phyloP scores from a whole-genome alignment of 768 basidiomycete species.

The Neoboletus subvelutipes region DNA sequence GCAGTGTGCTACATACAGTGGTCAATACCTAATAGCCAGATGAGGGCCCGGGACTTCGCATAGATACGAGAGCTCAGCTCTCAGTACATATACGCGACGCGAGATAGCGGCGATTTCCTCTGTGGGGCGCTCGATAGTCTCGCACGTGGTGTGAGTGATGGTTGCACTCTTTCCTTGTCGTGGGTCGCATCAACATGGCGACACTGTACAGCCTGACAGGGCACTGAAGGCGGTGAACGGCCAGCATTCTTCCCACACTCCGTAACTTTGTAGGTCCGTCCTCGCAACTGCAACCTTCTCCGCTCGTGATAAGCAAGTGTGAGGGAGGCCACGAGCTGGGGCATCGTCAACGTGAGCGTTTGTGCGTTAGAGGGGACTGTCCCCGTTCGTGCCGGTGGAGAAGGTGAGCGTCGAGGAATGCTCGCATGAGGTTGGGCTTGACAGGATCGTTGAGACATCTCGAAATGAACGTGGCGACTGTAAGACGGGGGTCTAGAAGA shows the following conservation, averaged over 20 bases:
- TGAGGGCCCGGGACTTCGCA: neutral
- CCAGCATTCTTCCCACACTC: constrained; percentile 12
- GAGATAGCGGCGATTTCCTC: constrained; percentile 29
- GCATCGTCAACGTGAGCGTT: constrained; percentile 27
- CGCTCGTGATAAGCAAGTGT: constrained; percentile 28
- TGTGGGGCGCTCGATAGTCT: constrained; percentile 17
- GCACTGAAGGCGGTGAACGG: constrained; percentile 5
- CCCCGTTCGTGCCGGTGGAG: constrained; percentile 21
- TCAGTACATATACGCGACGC: constrained; percentile 15
- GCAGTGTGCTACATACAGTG: neutral
- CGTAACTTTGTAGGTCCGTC: constrained; percentile 6
- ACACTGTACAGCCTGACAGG: constrained; percentile 4
- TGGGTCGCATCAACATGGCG: neutral
- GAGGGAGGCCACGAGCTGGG: constrained; percentile 33
- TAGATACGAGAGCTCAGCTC: constrained; percentile 21
- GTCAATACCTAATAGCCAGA: neutral
- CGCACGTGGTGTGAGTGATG: neutral
- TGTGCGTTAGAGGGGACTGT: constrained; percentile 3
- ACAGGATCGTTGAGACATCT: constrained; percentile 5
- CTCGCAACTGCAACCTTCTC: constrained; percentile 19
- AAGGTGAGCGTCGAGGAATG: constrained; percentile 26
- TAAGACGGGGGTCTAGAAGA: neutral
- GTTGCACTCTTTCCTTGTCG: constrained; percentile 4
- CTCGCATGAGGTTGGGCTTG: constrained; percentile 4
- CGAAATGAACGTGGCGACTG: constrained; percentile 28